These are phyloP conservation scores for Lactifluus echinatus DNA, from an alignment of 768 basidiomycete species.

Conservation along the genomic window DNA sequence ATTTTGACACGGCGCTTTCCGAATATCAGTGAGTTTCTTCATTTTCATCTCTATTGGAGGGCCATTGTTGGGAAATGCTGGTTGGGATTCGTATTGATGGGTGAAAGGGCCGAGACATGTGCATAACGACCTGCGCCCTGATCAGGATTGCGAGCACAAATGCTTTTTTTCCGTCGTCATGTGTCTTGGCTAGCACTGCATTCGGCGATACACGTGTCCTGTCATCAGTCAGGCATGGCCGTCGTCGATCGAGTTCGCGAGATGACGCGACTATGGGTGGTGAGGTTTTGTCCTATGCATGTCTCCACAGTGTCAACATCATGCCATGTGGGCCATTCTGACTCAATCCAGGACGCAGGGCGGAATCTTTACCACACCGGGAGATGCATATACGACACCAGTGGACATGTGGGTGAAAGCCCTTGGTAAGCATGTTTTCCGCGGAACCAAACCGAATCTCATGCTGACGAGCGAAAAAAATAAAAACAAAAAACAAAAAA, in stretches of 20 bases:
- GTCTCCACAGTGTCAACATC: not conserved
- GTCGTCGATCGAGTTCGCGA: slow-evolving; percentile 3
- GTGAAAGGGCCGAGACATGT: not conserved
- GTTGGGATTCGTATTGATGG: not conserved
- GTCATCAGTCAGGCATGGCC: not conserved
- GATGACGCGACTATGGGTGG: not conserved
- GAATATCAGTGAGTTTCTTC: slow-evolving; percentile 68
- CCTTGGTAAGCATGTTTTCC: slow-evolving; percentile 49
- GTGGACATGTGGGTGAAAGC: slow-evolving; percentile 89
- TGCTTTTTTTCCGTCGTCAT: not conserved
- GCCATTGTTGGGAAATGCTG: not conserved
- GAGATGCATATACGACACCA: slow-evolving; percentile 81
- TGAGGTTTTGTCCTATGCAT: not conserved
- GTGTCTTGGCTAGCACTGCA: slow-evolving; percentile 1
- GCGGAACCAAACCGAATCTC: slow-evolving; percentile 14
- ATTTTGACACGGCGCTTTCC: slow-evolving; percentile 71
- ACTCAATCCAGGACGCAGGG: slow-evolving; percentile 57
- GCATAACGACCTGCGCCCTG: not conserved
- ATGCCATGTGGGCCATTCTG: not conserved
- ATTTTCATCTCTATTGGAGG: not conserved
- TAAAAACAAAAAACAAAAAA: too few species aligned
- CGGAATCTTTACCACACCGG: slow-evolving; percentile 79
- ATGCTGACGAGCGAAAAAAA: too few species aligned
- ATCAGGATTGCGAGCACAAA: not conserved
- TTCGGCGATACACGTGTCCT: not conserved